Evolutionary conservation across 306 rosid genomes (phyloP).

Genomic region (Cotoneaster glaucophyllus): DNA sequence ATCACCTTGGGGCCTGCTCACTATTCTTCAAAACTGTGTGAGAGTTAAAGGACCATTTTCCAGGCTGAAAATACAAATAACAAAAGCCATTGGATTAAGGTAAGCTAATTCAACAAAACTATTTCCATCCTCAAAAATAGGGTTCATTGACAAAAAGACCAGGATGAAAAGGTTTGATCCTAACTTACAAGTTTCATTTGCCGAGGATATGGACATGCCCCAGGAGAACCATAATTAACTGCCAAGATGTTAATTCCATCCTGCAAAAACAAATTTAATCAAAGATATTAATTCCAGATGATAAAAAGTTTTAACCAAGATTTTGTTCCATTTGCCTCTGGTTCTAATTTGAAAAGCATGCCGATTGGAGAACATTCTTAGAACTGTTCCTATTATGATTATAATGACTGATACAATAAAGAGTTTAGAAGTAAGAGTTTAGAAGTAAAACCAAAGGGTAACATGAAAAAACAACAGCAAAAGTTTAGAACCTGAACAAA

Average conservation of each 20-base stretch:
- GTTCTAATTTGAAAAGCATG: not conserved
- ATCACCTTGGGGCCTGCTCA: conserved; percentile 88
- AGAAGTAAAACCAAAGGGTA: not conserved
- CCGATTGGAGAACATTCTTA: not conserved
- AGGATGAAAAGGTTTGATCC: conserved; percentile 4
- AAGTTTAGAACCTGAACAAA: not conserved
- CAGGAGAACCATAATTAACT: conserved; percentile 79
- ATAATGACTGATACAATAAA: not conserved
- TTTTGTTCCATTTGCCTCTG: not conserved
- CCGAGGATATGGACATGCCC: conserved; percentile 83
- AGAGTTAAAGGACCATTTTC: conserved; percentile 85
- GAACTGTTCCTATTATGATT: not conserved
- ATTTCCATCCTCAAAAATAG: not conserved
- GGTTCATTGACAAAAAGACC: conserved; percentile 13
- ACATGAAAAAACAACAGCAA: not conserved
- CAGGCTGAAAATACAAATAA: conserved; percentile 53
- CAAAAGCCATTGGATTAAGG: conserved; percentile 9
- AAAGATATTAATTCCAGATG: conserved; percentile 1
- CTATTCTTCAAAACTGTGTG: conserved; percentile 81
- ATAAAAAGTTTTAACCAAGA: not conserved
- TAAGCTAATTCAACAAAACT: conserved; percentile 6
- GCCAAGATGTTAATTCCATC: conserved; percentile 82
- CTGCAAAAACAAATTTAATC: conserved; percentile 33
- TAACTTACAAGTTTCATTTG: conserved; percentile 63
- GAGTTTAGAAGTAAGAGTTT: not conserved